Evolutionary conservation across 192 early-diverging fungal genomes (phyloP), one percentile per base, ranked within the genome.

Genomic region (Coemansia pectinata): DNA sequence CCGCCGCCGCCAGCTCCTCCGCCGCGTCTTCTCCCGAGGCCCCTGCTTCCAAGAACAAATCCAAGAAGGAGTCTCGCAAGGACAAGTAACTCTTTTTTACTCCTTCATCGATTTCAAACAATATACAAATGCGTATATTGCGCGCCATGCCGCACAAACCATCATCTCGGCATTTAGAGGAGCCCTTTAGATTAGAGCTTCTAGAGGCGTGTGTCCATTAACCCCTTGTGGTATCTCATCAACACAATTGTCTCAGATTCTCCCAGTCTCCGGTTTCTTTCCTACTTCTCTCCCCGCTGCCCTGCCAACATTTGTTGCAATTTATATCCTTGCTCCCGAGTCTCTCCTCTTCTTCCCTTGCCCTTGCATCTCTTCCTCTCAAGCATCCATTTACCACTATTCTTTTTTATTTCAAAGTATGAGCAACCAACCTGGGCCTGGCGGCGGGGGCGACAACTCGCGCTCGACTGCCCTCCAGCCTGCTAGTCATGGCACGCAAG

Each of bases 401-500:
- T 58, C 0, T 34, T 17, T 7, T 17, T 17, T 17, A 29, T 57
- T 21, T 58, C 12, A 9, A 52, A 12, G 23, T 11, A 52, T 52
- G 50, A 52, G 50, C 50, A 42, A 42, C 0, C 41, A 42, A 42
- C 41, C 41, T 15, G 34, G 34, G 34, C 34, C 34, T 7, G 34
- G 34, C 34, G 34, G 34, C 34, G 7, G 34, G 7, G 34, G 34
- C 8, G 34, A 36, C 34, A 15, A 4, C 14, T 42, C 41, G 41
- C 23, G 9, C 23, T 52, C 50, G 19, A 52, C 50, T 52, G 50
- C 50, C 11, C 52, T 55, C 31, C 55, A 58, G 55, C 15, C 55
- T 31, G 17, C 55, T 15, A 33, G 29, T 29, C 17, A 41, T 47
- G 91, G 90, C 50, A 71, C 41, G 1, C 21, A 19, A 10, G 91